Evolutionary conservation across 2,329 filamentous ascomycete species (phyloP).

Genomic region (Botrytis galanthina): DNA sequence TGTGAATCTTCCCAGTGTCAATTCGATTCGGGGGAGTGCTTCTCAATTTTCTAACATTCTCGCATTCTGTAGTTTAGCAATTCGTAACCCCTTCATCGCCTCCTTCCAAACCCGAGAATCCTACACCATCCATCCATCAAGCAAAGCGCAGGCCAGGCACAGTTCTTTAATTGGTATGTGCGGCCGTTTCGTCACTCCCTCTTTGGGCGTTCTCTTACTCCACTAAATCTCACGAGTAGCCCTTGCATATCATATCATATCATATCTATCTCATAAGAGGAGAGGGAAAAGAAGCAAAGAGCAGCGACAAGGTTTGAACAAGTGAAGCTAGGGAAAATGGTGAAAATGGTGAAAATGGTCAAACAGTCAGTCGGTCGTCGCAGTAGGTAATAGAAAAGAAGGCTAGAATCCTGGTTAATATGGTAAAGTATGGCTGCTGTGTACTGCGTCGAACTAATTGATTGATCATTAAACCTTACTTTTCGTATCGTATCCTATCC

Average conservation of each 20-base stretch:
- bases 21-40: neutral
- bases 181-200: constrained; percentile 18
- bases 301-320: neutral
- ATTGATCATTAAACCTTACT: neutral
- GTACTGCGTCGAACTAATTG: neutral
- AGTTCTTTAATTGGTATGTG: constrained; percentile 9
- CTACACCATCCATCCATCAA: neutral
- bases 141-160: neutral
- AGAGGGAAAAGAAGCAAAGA: neutral
- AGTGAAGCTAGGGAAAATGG: neutral
- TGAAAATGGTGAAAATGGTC: neutral
- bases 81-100: neutral
- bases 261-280: neutral
- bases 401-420: neutral
- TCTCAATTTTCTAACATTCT: neutral
- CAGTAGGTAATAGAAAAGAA: neutral
- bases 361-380: neutral
- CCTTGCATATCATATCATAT: constrained; percentile 10
- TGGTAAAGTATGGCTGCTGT: neutral
- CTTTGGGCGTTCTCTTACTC: constrained; percentile 8
- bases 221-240: constrained; percentile 1
- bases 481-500: neutral
- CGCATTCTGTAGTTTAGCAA: neutral
- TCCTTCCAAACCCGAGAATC: constrained; percentile 3
- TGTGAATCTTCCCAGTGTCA: neutral